These are phyloP conservation scores for Metrosideros polymorpha DNA, from an alignment of 441 rosid genomes.

Conservation along the genomic window DNA sequence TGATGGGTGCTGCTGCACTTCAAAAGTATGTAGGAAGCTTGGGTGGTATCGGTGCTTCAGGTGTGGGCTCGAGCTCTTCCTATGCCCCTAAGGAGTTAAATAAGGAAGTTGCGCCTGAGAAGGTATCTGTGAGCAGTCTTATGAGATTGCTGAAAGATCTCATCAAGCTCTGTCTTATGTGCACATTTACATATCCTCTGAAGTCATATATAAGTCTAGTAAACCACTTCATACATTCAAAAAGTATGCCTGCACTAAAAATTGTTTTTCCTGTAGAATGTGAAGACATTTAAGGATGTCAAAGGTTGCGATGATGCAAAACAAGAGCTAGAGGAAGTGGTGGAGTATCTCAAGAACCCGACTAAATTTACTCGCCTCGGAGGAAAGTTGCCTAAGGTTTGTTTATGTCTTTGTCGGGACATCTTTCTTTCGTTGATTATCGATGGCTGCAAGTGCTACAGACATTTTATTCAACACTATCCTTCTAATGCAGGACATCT, in stretches of 20 bases:
- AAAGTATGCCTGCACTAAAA: not conserved
- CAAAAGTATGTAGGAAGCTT: constrained; percentile 87
- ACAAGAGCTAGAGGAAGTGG: constrained; percentile 98
- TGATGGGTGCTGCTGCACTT: constrained; percentile 91
- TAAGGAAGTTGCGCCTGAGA: constrained; percentile 90
- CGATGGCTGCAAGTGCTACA: not conserved
- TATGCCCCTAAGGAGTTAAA: constrained; percentile 86
- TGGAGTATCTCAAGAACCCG: constrained; percentile 93
- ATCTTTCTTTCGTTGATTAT: not conserved
- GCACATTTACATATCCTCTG: not conserved
- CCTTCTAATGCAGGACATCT: not conserved
- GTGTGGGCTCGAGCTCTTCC: constrained; percentile 95
- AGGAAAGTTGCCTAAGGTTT: constrained; percentile 97
- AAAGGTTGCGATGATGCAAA: constrained; percentile 99
- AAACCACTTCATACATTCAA: not conserved
- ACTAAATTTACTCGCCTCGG: constrained; percentile 96
- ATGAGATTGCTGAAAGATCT: not conserved
- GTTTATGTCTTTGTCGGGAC: constrained; percentile 4
- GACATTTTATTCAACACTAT: not conserved
- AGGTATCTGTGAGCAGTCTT: constrained; percentile 33
- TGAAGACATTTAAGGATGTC: constrained; percentile 97
- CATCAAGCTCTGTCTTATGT: not conserved
- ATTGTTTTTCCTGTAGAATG: constrained; percentile 50
- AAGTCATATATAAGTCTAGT: not conserved
- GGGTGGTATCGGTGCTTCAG: constrained; percentile 96